These are phyloP conservation scores for Heliosperma pusillum DNA, from an alignment of 148 eudicot genomes.

Conservation along the genomic window DNA sequence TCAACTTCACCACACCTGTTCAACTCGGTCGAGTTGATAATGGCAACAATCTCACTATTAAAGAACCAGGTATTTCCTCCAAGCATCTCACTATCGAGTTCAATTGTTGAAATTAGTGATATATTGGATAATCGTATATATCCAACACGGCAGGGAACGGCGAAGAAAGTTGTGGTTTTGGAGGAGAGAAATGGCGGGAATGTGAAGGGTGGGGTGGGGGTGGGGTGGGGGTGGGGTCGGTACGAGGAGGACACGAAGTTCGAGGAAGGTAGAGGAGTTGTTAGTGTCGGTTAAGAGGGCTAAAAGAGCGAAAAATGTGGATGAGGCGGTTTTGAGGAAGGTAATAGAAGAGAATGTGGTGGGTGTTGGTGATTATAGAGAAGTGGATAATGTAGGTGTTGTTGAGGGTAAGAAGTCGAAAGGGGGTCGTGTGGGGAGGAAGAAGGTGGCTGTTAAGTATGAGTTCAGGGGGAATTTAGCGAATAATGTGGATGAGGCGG, in stretches of 20 bases:
- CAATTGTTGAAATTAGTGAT: conserved; percentile 26
- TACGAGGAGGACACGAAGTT: conserved; percentile 26
- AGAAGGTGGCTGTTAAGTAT: conserved; percentile 16
- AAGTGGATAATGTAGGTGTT: conserved; percentile 20
- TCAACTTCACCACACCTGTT: too few relatives aligned
- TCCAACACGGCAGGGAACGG: conserved; percentile 24
- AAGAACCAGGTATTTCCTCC: conserved; percentile 76
- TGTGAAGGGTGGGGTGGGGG: conserved; percentile 6
- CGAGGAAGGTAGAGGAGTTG: conserved; percentile 17
- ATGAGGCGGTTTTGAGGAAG: conserved; percentile 14
- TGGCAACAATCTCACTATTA: conserved; percentile 60
- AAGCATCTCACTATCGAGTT: conserved; percentile 52
- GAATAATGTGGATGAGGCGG: conserved; percentile 25
- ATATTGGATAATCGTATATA: conserved; percentile 23
- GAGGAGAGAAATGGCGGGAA: background rate
- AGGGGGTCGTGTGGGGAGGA: conserved; percentile 38
- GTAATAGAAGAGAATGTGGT: conserved; percentile 21
- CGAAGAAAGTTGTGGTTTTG: conserved; percentile 9
- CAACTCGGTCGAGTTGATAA: conserved; percentile 53
- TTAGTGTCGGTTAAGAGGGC: conserved; percentile 30
- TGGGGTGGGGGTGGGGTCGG: too few relatives aligned
- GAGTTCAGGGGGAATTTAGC: too few relatives aligned
- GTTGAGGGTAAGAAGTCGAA: conserved; percentile 22
- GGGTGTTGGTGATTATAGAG: too few relatives aligned
- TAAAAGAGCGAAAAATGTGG: conserved; percentile 34